These are phyloP conservation scores for Hemisphaericaspora xylanilytica DNA, from an alignment of 1,139 yeast species.

Conservation along the genomic window DNA sequence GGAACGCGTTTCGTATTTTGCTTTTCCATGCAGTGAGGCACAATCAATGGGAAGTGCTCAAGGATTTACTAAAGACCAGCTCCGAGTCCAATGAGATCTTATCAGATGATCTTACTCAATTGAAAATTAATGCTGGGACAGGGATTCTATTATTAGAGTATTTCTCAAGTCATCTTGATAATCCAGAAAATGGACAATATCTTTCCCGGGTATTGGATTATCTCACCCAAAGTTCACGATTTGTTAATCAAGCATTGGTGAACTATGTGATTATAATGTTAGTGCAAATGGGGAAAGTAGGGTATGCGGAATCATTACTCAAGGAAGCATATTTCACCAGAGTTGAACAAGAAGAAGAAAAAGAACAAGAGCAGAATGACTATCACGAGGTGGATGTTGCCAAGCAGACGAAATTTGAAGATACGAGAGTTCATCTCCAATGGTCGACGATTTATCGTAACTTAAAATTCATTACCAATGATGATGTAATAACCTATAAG, in stretches of 20 bases:
- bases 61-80: conserved; percentile 15
- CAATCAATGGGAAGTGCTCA: conserved; percentile 15
- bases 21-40: conserved; percentile 29
- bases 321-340: conserved; percentile 9
- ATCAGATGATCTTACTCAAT: conserved; percentile 2
- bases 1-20: conserved; percentile 13
- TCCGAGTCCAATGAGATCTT: conserved; percentile 2
- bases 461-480: conserved; percentile 1
- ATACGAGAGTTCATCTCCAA: not conserved
- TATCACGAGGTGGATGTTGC: not conserved
- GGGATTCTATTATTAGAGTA: conserved; percentile 16
- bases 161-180: conserved; percentile 12
- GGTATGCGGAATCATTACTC: conserved; percentile 12
- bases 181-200: conserved; percentile 6
- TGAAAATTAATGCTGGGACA: conserved; percentile 5
- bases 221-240: conserved; percentile 5
- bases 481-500: not conserved
- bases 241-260: conserved; percentile 7
- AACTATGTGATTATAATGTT: conserved; percentile 11
- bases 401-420: not conserved
- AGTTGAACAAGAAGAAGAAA: not conserved
- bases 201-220: conserved; percentile 8
- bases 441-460: conserved; percentile 1
- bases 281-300: conserved; percentile 8
- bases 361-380: not conserved